phyloP scores from a whole-genome alignment of 768 basidiomycete species.

The Amanita pseudoporphyria region DNA sequence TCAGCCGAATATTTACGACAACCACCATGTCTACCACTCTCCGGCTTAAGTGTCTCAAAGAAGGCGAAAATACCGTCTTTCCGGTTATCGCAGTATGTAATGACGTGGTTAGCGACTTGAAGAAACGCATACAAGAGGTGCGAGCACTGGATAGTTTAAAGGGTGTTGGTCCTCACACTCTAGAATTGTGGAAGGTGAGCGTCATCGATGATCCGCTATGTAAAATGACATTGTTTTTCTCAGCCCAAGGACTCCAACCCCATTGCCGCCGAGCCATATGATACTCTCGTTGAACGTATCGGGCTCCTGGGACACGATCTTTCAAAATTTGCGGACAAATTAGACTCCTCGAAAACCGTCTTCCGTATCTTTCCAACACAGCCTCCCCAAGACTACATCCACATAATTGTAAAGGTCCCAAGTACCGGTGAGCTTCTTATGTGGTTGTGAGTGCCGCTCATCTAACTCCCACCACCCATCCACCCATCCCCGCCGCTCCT shows the following conservation, averaged over 20 bases:
- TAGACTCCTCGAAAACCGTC: background rate
- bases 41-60: too few species aligned
- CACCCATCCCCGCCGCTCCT: too few species aligned
- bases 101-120: constrained; percentile 9
- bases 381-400: constrained; percentile 3
- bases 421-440: background rate
- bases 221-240: background rate
- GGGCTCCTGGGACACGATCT: constrained; percentile 5
- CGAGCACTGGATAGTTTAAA: background rate
- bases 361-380: constrained; percentile 2
- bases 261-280: background rate
- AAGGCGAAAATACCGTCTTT: constrained; percentile 28
- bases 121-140: background rate
- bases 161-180: too few species aligned
- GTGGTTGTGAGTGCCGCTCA: too few species aligned
- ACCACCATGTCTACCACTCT: too few species aligned
- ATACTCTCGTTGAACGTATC: constrained; percentile 8
- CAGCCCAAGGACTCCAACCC: background rate
- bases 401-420: constrained; percentile 6
- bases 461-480: too few species aligned
- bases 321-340: constrained; percentile 6
- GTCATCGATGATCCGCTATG: background rate
- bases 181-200: constrained; percentile 9
- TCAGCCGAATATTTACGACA: too few species aligned
- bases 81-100: constrained; percentile 38